These are phyloP conservation scores for Dioscorea alata DNA, from an alignment of 106 monocot genomes.

Conservation along the genomic window DNA sequence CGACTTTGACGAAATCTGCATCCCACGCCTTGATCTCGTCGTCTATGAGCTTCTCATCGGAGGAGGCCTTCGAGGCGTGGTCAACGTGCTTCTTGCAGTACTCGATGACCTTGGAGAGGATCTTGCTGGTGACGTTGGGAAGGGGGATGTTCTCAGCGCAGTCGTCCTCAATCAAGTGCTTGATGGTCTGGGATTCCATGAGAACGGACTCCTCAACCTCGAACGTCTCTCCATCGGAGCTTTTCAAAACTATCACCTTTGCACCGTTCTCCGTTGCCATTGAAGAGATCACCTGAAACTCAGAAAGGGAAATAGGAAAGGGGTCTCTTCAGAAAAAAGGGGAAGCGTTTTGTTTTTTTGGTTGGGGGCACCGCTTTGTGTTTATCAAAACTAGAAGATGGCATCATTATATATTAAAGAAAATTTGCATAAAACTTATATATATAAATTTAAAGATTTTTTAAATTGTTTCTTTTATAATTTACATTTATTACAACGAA, in stretches of 20 bases:
- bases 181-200: constrained; percentile 44
- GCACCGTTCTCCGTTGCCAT: background rate
- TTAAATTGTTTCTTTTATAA: too few relatives aligned
- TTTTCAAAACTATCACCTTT: constrained; percentile 35
- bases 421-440: too few relatives aligned
- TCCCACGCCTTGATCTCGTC: constrained; percentile 5
- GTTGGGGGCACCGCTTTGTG: too few relatives aligned
- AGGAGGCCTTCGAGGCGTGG: background rate
- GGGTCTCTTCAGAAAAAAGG: too few relatives aligned
- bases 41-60: background rate
- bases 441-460: too few relatives aligned
- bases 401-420: too few relatives aligned
- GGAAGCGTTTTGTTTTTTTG: too few relatives aligned
- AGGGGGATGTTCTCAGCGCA: constrained; percentile 54
- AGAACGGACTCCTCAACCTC: constrained; percentile 48
- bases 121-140: constrained; percentile 54
- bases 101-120: constrained; percentile 62
- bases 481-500: too few relatives aligned
- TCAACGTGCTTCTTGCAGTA: constrained; percentile 70
- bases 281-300: too few relatives aligned
- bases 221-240: constrained; percentile 48
- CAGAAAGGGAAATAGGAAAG: too few relatives aligned
- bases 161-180: constrained; percentile 66
- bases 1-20: constrained; percentile 4
- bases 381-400: too few relatives aligned